These are phyloP conservation scores for Pochonia chlamydosporia DNA, from an alignment of 2,329 filamentous ascomycete genomes.

Conservation along the genomic window DNA sequence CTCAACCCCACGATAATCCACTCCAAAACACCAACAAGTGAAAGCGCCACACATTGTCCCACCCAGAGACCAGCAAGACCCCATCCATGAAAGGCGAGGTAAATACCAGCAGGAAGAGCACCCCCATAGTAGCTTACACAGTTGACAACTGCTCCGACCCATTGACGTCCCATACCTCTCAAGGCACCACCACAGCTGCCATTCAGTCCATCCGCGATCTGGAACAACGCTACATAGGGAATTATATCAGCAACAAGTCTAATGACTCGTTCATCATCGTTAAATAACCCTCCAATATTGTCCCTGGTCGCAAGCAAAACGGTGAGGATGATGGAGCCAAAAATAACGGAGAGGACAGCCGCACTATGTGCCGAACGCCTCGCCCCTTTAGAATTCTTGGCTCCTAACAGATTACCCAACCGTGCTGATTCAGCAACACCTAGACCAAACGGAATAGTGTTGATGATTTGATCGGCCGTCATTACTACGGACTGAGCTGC, in stretches of 20 bases:
- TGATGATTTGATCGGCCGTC: conserved; percentile 81
- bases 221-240: conserved; percentile 82
- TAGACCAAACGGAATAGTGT: conserved; percentile 80
- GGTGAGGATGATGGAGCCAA: conserved; percentile 61
- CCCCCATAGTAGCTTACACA: conserved; percentile 78
- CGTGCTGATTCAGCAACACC: conserved; percentile 75
- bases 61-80: conserved; percentile 76
- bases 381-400: conserved; percentile 59
- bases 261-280: conserved; percentile 68
- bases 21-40: conserved; percentile 70
- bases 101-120: conserved; percentile 75
- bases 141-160: conserved; percentile 78
- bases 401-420: conserved; percentile 74
- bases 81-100: conserved; percentile 81
- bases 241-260: conserved; percentile 69
- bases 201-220: conserved; percentile 84
- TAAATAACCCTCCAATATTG: conserved; percentile 74
- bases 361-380: conserved; percentile 68
- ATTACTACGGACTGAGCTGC: conserved; percentile 86
- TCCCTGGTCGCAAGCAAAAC: conserved; percentile 66
- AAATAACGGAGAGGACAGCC: conserved; percentile 64
- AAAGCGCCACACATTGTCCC: conserved; percentile 75
- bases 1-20: conserved; percentile 52
- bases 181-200: conserved; percentile 77
- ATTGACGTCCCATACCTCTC: conserved; percentile 79